A percentile compares a stretch with the other conserved stretches of the same genome.
phyloP scores from a whole-genome alignment of 306 rosid species.

The Alnus rubra region DNA sequence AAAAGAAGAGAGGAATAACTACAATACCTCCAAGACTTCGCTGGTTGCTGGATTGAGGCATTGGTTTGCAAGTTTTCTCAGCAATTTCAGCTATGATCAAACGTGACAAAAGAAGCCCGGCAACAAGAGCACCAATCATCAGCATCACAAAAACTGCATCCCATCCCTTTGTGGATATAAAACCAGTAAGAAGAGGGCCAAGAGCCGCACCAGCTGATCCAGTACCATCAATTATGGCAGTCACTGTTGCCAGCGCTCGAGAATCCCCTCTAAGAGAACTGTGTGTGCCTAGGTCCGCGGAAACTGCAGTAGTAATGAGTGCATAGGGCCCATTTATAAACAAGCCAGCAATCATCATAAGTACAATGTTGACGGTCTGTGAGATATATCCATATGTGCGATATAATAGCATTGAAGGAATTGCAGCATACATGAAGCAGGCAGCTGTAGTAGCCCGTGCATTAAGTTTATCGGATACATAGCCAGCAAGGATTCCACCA shows the following conservation, averaged over 20 bases:
- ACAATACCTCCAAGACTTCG: constrained; percentile 54
- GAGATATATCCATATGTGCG: constrained; percentile 60
- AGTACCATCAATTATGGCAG: constrained; percentile 87
- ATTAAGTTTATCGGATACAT: constrained; percentile 71
- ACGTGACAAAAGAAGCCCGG: constrained; percentile 66
- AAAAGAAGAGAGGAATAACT: neutral
- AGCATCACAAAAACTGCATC: constrained; percentile 68
- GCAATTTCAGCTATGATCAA: constrained; percentile 57
- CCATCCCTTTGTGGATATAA: constrained; percentile 72
- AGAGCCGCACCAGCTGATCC: constrained; percentile 85
- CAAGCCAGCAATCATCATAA: constrained; percentile 78
- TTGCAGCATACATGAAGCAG: constrained; percentile 73
- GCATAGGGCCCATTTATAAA: constrained; percentile 85
- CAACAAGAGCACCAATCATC: constrained; percentile 60
- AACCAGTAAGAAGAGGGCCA: constrained; percentile 88
- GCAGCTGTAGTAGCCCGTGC: constrained; percentile 85
- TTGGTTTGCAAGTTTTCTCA: constrained; percentile 45
- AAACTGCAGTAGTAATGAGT: constrained; percentile 86
- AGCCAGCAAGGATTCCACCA: constrained; percentile 88
- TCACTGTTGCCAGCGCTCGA: constrained; percentile 85
- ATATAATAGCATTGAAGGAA: constrained; percentile 66
- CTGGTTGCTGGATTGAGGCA: constrained; percentile 25
- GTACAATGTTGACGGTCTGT: constrained; percentile 49
- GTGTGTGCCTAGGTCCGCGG: constrained; percentile 87
- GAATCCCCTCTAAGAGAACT: constrained; percentile 72